Base-by-base conservation (phyloP, 257 asterid genomes). In the Nicotiana tabacum region DNA sequence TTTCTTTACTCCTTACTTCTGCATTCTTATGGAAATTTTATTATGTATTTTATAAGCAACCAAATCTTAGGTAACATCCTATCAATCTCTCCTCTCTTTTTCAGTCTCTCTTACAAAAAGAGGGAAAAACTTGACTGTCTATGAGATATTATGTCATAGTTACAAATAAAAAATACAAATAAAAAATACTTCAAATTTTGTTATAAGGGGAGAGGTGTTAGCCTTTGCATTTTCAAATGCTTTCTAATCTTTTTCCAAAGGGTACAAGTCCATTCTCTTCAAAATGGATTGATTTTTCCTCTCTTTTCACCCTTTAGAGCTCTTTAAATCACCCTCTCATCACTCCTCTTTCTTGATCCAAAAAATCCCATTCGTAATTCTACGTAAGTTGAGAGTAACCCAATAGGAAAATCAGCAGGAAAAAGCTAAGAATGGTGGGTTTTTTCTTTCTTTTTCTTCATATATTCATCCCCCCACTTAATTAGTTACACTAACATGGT, bases 391-490 rank as follows among this genome's bases (percentile, higher is more conserved):
- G 65, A 61, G 68, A 78, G 9, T 17, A 13, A 21, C 10, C 37
- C 27, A 43, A 11, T 0, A 43, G 35, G 78, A 43, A 70, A 70
- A 39, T 17, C 2, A 39, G 48, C 3, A 43, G 48, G 48, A 70
- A n/a, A 35, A 70, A 35, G 10, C 11, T 29, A 83, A 24, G 61
- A 81, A 89, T 86, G 89, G 91, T 84, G 64, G 64, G 86, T 62
- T 70, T 60, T 10, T 46, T 29, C 13, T 43, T 9, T 27, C 5
- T 33, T 12, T 46, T 2, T 17, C 46, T 21, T 58, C 24, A 9
- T 30, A 18, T 70, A 27, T 16, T 17, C 2, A 70, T 4, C 37
- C 10, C 51, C 51, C 11, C 2, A 18, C 27, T 80, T 24, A 51
- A 35, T 62, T 16, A 33, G 66, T 43, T 35, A 5, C 11, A 43